A percentile compares a stretch with the other conserved stretches of the same genome.
Conservation (phyloP, 2,329 filamentous ascomycete species). For the Claviceps sp. region DNA sequence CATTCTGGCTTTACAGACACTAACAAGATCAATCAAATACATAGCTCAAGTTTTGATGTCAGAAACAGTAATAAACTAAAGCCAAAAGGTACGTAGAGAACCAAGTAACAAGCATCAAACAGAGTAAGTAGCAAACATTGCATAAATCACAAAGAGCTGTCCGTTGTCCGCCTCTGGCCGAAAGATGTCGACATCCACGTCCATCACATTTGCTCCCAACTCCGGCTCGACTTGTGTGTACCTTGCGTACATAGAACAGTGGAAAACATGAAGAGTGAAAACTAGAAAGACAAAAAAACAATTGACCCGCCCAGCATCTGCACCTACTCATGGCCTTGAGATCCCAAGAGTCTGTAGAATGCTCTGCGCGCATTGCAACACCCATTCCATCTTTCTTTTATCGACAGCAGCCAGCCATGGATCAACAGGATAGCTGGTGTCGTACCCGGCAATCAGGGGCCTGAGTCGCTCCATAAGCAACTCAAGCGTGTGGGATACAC, state of each 20-base stretch:
- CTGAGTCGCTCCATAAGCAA: constrained; percentile 22
- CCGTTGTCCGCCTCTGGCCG: neutral
- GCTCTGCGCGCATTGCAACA: constrained; percentile 22
- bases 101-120: no score
- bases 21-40: no score
- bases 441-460: constrained; percentile 20
- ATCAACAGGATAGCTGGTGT: constrained; percentile 24
- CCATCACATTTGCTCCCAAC: neutral
- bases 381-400: constrained; percentile 25
- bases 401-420: constrained; percentile 26
- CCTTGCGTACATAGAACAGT: no score
- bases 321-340: constrained; percentile 15
- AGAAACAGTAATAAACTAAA: no score
- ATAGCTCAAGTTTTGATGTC: no score
- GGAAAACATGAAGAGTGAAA: neutral
- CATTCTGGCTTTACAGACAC: no score
- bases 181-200: neutral
- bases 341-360: constrained; percentile 20
- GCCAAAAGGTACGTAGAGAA: no score
- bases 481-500: constrained; percentile 25
- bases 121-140: no score
- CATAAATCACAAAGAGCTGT: neutral
- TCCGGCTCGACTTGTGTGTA: no score
- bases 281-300: neutral
- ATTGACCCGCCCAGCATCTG: no score